Percentiles rank a stretch among this genome's conserved stretches.
Conservation (phyloP, 306 rosid species). For the Cyclanthera cordifolia region DNA sequence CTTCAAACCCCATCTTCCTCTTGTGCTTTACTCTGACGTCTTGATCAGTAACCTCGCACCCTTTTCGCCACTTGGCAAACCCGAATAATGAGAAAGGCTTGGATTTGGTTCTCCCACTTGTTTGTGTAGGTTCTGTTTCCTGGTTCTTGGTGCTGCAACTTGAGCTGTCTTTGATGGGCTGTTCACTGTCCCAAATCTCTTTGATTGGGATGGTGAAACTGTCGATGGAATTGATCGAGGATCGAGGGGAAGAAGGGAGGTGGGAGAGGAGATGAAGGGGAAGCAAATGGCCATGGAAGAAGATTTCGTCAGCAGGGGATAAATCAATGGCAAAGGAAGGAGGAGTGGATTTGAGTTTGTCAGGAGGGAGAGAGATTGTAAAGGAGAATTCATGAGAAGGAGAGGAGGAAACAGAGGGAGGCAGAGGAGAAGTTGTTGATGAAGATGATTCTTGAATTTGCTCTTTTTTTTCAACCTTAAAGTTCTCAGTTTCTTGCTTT, state of each 20-base stretch:
- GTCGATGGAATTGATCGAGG: slow-evolving; percentile 61
- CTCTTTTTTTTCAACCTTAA: neutral
- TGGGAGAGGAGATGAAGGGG: slow-evolving; percentile 85
- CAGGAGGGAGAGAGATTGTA: slow-evolving; percentile 65
- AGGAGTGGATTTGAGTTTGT: slow-evolving; percentile 26
- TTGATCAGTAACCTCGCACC: slow-evolving; percentile 25
- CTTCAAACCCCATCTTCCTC: slow-evolving; percentile 36
- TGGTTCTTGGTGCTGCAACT: neutral
- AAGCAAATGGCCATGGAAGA: slow-evolving; percentile 96
- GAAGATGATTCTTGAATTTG: slow-evolving; percentile 1
- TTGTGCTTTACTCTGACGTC: slow-evolving; percentile 31
- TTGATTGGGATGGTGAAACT: slow-evolving; percentile 56
- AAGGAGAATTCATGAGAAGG: slow-evolving; percentile 91
- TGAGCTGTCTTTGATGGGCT: slow-evolving; percentile 12
- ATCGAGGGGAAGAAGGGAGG: slow-evolving; percentile 67
- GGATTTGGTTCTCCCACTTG: slow-evolving; percentile 39
- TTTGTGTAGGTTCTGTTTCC: slow-evolving; percentile 7
- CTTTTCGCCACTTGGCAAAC: slow-evolving; percentile 38
- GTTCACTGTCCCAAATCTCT: slow-evolving; percentile 20
- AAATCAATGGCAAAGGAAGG: slow-evolving; percentile 61
- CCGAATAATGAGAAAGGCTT: slow-evolving; percentile 57
- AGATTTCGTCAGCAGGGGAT: slow-evolving; percentile 92
- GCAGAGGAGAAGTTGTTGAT: slow-evolving; percentile 19
- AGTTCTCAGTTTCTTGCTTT: neutral
- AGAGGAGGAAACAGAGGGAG: slow-evolving; percentile 59